These are phyloP conservation scores for Austroboletus novae-zelandiae DNA, from an alignment of 1,284 basidiomycete genomes.

Conservation along the genomic window DNA sequence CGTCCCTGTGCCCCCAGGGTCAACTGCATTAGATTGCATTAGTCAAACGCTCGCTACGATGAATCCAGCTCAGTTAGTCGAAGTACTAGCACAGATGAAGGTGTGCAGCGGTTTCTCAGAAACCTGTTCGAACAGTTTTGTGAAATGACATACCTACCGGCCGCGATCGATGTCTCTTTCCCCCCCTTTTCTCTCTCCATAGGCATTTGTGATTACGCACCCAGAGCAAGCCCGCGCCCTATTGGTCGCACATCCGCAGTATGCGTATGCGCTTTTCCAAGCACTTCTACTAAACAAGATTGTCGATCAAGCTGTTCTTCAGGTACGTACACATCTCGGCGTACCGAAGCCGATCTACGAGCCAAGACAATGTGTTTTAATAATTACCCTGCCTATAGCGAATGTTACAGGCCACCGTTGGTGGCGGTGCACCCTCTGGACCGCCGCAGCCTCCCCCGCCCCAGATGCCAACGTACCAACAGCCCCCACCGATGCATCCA, in stretches of 20 bases:
- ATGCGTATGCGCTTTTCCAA: conserved; percentile 96
- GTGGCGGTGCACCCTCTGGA: conserved; percentile 17
- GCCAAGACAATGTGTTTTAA: conserved; percentile 11
- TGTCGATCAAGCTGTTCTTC: conserved; percentile 83
- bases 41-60: conserved; percentile 85
- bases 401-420: conserved; percentile 32
- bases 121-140: conserved; percentile 23
- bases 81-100: conserved; percentile 98
- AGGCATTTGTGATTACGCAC: conserved; percentile 88
- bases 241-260: conserved; percentile 84
- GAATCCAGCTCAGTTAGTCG: conserved; percentile 83
- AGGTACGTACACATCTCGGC: conserved; percentile 41
- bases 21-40: conserved; percentile 81
- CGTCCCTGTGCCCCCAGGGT: conserved; percentile 73
- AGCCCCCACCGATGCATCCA: conserved; percentile 37
- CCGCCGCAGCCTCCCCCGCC: conserved; percentile 35
- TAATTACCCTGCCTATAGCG: conserved; percentile 25
- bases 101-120: conserved; percentile 44
- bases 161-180: conserved; percentile 3
- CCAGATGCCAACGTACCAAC: conserved; percentile 32
- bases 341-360: conserved; percentile 12
- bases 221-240: conserved; percentile 87
- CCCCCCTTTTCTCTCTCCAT: conserved; percentile 7
- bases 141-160: conserved; percentile 20
- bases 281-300: conserved; percentile 93